Evolutionary conservation across 192 early-diverging fungal genomes (phyloP), one percentile per base, ranked within the genome.

Genomic region (Umbelopsis sp.): DNA sequence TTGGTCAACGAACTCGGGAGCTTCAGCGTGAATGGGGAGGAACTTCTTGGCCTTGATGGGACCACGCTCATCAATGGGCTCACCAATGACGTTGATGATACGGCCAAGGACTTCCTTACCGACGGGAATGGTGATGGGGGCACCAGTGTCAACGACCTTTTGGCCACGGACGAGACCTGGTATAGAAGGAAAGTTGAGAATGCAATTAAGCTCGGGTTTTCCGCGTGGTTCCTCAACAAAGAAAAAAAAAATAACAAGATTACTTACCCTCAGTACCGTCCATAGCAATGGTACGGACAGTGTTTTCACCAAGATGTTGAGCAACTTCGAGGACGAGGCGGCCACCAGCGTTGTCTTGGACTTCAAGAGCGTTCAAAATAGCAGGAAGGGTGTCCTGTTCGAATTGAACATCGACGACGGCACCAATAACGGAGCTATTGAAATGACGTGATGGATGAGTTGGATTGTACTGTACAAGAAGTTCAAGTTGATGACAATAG

Each of bases 61-160:
- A 73, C 96, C 96, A 81, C 95, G 92, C 87, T 98, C 95, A 82
- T 98, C 96, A 81, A 98, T 92, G 73, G 96, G 95, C 90, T 98
- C 96, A 80, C 96, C 96, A 81, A 98, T 96, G 79, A 98, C 96
- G 91, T 98, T 98, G 85, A 98, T 94, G 87, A 98, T 98, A 86
- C 96, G 94, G 72, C 96, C 96, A 51, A 98, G 90, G 85, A 92
- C 94, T 89, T 95, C 96, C 80, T 90, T 91, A 75, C 96, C 96
- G 80, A 93, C 95, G 45, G 96, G 96, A 73, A 98, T 89, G 50
- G 82, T 89, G 83, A 98, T 98, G 71, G 96, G 95, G 62, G 89
- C 78, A 77, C 96, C 96, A 66, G 96, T 98, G 84, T 98, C 96
- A 51, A 87, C 74, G 72, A 98, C 96, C 49, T 90, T 83, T 88